phyloP scores from a whole-genome alignment of 2,329 filamentous ascomycete species.

The Cladobotryum protrusum region DNA sequence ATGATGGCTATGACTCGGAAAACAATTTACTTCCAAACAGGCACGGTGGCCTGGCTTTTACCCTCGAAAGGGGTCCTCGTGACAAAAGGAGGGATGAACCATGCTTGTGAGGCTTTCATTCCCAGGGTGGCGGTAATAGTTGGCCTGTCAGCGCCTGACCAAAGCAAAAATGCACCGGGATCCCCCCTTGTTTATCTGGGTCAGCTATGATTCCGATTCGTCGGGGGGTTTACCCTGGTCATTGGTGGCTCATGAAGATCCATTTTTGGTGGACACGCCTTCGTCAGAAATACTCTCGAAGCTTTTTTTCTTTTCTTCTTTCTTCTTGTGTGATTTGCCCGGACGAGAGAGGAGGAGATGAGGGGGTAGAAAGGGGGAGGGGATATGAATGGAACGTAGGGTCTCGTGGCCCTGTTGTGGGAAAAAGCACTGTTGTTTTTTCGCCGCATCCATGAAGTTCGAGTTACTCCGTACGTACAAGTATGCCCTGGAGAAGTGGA shows the following conservation, averaged over 20 bases:
- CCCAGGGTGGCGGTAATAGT: too few relatives aligned
- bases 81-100: background rate
- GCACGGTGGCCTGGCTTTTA: too few relatives aligned
- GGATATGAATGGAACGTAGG: background rate
- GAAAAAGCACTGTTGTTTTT: background rate
- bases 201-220: constrained; percentile 11
- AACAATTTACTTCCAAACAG: too few relatives aligned
- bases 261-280: constrained; percentile 1
- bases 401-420: background rate
- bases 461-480: too few relatives aligned
- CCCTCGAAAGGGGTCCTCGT: background rate
- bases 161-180: constrained; percentile 1
- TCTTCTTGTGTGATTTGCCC: too few relatives aligned
- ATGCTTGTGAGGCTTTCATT: constrained; percentile 1
- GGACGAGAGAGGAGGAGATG: background rate
- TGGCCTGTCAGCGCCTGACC: constrained; percentile 4
- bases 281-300: constrained; percentile 7
- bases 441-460: too few relatives aligned
- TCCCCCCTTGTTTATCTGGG: constrained; percentile 1
- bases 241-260: constrained; percentile 3
- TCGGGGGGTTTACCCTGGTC: constrained; percentile 1
- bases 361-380: background rate
- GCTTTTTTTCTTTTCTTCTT: background rate
- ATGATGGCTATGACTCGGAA: too few relatives aligned
- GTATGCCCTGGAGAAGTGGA: too few relatives aligned